Percentiles rank a stretch among this genome's conserved stretches.
phyloP scores from a whole-genome alignment of 2,329 filamentous ascomycete species.

The Penicillium decumbens region DNA sequence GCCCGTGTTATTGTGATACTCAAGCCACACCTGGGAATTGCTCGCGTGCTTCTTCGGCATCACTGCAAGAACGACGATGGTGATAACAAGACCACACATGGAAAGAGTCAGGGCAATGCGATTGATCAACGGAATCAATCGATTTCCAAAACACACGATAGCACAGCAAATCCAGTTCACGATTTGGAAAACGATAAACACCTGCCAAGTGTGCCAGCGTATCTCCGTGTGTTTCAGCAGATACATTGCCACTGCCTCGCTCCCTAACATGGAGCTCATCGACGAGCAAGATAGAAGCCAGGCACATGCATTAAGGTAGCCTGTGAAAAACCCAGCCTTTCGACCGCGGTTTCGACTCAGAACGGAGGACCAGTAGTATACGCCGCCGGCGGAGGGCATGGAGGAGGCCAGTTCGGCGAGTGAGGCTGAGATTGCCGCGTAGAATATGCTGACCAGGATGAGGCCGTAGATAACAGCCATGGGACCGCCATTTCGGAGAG shows the following conservation, averaged over 20 bases:
- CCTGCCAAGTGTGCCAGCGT: conserved; percentile 30
- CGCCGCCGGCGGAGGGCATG: conserved; percentile 51
- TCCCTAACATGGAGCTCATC: conserved; percentile 32
- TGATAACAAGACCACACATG: conserved; percentile 45
- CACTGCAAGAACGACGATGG: conserved; percentile 45
- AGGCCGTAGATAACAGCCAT: conserved; percentile 58
- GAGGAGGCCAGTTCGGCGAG: conserved; percentile 55
- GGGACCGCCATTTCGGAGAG: conserved; percentile 56
- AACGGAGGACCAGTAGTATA: conserved; percentile 57
- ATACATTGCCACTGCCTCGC: conserved; percentile 32
- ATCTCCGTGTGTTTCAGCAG: conserved; percentile 21
- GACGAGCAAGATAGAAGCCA: conserved; percentile 32
- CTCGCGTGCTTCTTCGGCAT: conserved; percentile 44
- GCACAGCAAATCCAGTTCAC: conserved; percentile 50
- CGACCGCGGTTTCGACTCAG: conserved; percentile 48
- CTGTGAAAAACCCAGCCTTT: conserved; percentile 39
- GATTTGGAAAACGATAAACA: conserved; percentile 39
- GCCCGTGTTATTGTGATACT: conserved; percentile 29
- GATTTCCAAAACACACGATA: conserved; percentile 53
- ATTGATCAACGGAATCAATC: conserved; percentile 46
- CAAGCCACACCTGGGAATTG: conserved; percentile 26
- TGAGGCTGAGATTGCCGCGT: conserved; percentile 51
- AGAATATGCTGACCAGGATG: conserved; percentile 45
- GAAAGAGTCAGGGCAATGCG: conserved; percentile 52
- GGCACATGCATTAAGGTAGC: conserved; percentile 33